Evolutionary conservation across 768 basidiomycete species (phyloP).

Genomic region (Lactarius evosmus): DNA sequence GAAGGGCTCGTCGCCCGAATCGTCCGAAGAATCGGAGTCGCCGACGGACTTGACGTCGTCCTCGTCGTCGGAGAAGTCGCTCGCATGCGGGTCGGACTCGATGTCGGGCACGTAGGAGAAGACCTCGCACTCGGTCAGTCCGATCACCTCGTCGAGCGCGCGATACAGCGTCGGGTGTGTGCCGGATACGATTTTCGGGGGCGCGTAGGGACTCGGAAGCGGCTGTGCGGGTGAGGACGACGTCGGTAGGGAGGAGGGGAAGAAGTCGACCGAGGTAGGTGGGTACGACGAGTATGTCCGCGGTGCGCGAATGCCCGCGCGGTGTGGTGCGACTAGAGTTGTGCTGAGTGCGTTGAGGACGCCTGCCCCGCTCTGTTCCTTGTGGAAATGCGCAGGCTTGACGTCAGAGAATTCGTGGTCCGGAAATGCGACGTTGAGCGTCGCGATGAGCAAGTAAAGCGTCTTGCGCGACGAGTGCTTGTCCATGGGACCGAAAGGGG

Average conservation of each 20-base stretch:
- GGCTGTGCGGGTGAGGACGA: constrained; percentile 66
- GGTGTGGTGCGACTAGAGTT: constrained; percentile 72
- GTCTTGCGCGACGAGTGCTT: constrained; percentile 84
- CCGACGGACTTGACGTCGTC: constrained; percentile 65
- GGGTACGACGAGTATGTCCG: constrained; percentile 88
- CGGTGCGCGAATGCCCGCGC: constrained; percentile 62
- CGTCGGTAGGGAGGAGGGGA: constrained; percentile 70
- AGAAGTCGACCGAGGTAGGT: constrained; percentile 65
- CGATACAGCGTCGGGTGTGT: constrained; percentile 88
- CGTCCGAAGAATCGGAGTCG: constrained; percentile 62
- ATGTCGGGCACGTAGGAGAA: constrained; percentile 92
- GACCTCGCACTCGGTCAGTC: constrained; percentile 89
- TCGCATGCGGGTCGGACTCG: constrained; percentile 91
- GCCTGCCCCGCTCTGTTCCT: constrained; percentile 67
- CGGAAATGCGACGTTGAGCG: constrained; percentile 95
- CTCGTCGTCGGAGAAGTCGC: constrained; percentile 75
- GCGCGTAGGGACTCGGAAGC: constrained; percentile 62
- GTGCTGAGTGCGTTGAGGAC: constrained; percentile 85
- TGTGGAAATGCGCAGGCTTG: constrained; percentile 83
- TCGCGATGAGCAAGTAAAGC: constrained; percentile 92
- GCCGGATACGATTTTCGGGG: constrained; percentile 70
- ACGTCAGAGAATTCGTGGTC: constrained; percentile 97
- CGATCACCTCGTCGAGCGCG: constrained; percentile 85
- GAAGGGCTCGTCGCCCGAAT: constrained; percentile 67
- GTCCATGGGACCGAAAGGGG: constrained; percentile 89